Evolutionary conservation across 371 early-diverging fungal species (phyloP).

Genomic region (Thermomucor indicae-seudaticae): DNA sequence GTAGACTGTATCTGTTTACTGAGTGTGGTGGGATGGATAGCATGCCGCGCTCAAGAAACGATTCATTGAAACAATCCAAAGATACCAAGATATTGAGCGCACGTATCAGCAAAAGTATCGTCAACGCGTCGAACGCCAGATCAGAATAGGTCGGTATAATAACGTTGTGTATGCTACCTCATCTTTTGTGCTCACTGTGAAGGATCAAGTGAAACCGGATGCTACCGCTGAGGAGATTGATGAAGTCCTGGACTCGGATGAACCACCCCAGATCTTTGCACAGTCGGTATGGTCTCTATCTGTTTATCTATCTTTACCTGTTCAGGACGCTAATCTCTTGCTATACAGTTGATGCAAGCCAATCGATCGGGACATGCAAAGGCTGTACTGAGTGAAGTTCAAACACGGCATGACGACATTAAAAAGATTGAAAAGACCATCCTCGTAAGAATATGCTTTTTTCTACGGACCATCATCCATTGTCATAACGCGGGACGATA

Average conservation of each 20-base stretch:
- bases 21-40: conserved; percentile 24
- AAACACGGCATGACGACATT: conserved; percentile 85
- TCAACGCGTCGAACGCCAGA: conserved; percentile 81
- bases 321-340: neutral
- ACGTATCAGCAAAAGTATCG: conserved; percentile 81
- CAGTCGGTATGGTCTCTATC: conserved; percentile 56
- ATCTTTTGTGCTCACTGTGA: neutral
- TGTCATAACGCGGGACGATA: neutral
- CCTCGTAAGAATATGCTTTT: conserved; percentile 40
- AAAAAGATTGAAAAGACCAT: conserved; percentile 84
- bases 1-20: no score
- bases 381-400: conserved; percentile 79
- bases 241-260: conserved; percentile 69
- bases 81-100: conserved; percentile 78
- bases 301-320: neutral
- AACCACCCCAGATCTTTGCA: conserved; percentile 77
- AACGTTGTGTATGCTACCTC: neutral
- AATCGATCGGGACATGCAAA: conserved; percentile 80
- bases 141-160: conserved; percentile 65
- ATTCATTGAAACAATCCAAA: conserved; percentile 78
- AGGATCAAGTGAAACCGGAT: conserved; percentile 73
- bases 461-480: neutral
- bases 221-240: conserved; percentile 83
- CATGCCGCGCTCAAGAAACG: conserved; percentile 72
- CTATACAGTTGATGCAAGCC: conserved; percentile 58